Evolutionary conservation across 495 filamentous ascomycete genomes (phyloP).

Genomic region (Xylaria flabelliformis): DNA sequence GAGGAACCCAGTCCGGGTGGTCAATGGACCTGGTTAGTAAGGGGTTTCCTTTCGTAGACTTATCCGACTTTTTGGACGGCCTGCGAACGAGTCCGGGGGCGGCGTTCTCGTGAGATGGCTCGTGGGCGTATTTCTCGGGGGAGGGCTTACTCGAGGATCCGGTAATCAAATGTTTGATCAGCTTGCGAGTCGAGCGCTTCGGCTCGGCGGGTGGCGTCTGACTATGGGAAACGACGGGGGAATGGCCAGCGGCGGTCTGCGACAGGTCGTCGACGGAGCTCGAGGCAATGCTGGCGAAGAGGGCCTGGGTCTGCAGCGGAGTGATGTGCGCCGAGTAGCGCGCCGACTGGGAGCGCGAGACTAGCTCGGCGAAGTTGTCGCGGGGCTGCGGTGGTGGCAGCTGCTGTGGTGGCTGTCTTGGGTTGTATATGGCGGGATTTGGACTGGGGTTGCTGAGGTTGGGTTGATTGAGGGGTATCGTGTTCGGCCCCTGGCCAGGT

Average conservation of each 20-base stretch:
- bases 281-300: slow-evolving; percentile 35
- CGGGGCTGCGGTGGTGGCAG: slow-evolving; percentile 25
- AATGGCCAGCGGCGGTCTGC: slow-evolving; percentile 35
- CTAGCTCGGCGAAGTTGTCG: slow-evolving; percentile 46
- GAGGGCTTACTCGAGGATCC: slow-evolving; percentile 45
- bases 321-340: slow-evolving; percentile 44
- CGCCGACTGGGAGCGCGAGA: slow-evolving; percentile 44
- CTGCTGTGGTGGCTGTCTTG: slow-evolving; percentile 28
- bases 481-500: slow-evolving; percentile 28
- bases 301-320: slow-evolving; percentile 38
- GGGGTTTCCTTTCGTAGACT: slow-evolving; percentile 35
- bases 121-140: slow-evolving; percentile 46
- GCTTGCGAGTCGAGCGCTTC: slow-evolving; percentile 52
- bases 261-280: slow-evolving; percentile 50
- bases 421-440: slow-evolving; percentile 35
- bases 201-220: slow-evolving; percentile 45
- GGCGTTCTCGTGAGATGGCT: slow-evolving; percentile 47
- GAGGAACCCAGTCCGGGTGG: slow-evolving; percentile 49
- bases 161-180: slow-evolving; percentile 54
- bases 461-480: slow-evolving; percentile 44
- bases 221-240: slow-evolving; percentile 42
- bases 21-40: slow-evolving; percentile 42
- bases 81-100: slow-evolving; percentile 49
- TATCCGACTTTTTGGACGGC: slow-evolving; percentile 57
- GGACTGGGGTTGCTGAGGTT: slow-evolving; percentile 31